phyloP scores from a whole-genome alignment of 2,329 filamentous ascomycete genomes.

The Sporothrix brunneoviolacea region DNA sequence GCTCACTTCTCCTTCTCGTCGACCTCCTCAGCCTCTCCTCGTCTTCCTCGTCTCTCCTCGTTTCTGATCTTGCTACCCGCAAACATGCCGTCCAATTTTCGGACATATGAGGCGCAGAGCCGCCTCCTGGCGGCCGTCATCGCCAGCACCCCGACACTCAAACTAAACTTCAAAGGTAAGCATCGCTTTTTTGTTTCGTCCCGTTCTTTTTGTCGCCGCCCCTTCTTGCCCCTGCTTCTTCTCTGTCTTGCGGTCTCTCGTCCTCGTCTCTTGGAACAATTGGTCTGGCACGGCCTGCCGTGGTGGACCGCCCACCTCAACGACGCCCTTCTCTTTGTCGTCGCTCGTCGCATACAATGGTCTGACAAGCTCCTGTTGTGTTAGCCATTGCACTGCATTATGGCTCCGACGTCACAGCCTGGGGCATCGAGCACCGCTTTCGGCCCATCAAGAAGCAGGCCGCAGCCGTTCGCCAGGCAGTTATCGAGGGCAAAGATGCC shows the following conservation, averaged over 20 bases:
- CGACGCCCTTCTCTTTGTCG: not conserved
- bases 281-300: too few relatives aligned
- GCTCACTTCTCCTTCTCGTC: too few relatives aligned
- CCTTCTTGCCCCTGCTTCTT: constrained; percentile 4
- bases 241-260: not conserved
- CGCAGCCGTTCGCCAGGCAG: constrained; percentile 31
- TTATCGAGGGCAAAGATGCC: constrained; percentile 33
- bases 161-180: constrained; percentile 58
- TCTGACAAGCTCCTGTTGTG: not conserved
- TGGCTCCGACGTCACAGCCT: constrained; percentile 42
- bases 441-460: constrained; percentile 39
- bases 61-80: not conserved
- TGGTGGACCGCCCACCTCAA: too few relatives aligned
- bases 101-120: constrained; percentile 51
- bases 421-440: constrained; percentile 46
- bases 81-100: constrained; percentile 50
- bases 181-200: constrained; percentile 1
- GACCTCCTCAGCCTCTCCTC: not conserved
- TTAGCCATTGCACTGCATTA: constrained; percentile 42
- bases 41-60: not conserved
- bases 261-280: not conserved
- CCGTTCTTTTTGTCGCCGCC: constrained; percentile 10
- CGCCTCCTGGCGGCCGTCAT: constrained; percentile 56
- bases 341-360: not conserved
- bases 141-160: constrained; percentile 47